Percentiles rank a stretch among this genome's conserved stretches.
These are phyloP conservation scores for Rhizophagus prolifer DNA, from an alignment of 192 early-diverging fungal genomes.

Conservation along the genomic window DNA sequence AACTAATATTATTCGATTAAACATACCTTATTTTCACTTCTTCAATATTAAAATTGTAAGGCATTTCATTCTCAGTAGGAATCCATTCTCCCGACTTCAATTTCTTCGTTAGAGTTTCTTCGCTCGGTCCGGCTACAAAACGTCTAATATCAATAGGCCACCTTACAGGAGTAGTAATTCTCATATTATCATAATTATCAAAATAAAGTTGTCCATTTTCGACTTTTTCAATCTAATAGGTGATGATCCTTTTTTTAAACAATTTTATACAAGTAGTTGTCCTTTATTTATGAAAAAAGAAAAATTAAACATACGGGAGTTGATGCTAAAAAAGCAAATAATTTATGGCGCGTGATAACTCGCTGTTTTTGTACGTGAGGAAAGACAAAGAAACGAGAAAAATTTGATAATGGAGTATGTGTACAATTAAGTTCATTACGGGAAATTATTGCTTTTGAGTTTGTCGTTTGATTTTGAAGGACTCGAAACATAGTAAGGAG, in stretches of 20 bases:
- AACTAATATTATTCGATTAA: background rate
- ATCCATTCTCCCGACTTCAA: conserved; percentile 37
- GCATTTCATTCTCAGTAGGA: conserved; percentile 47
- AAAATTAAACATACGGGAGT: background rate
- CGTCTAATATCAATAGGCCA: conserved; percentile 42
- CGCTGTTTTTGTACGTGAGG: background rate
- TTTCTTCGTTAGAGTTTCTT: conserved; percentile 22
- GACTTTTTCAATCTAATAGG: background rate
- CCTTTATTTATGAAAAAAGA: background rate
- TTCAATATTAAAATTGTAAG: conserved; percentile 49
- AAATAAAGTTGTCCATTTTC: conserved; percentile 42
- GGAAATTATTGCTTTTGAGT: background rate
- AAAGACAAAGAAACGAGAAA: background rate
- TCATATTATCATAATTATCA: conserved; percentile 33
- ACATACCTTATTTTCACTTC: conserved; percentile 49
- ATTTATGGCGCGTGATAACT: background rate
- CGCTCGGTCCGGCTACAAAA: conserved; percentile 38
- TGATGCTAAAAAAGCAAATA: background rate
- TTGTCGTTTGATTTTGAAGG: background rate
- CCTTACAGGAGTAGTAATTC: conserved; percentile 41
- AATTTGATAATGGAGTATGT: background rate
- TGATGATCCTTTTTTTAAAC: too few relatives aligned
- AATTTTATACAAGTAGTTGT: background rate
- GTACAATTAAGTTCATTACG: background rate
- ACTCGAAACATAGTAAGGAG: background rate